These are phyloP conservation scores for Schizophyllum amplum DNA, from an alignment of 1,284 basidiomycete genomes.

Conservation along the genomic window DNA sequence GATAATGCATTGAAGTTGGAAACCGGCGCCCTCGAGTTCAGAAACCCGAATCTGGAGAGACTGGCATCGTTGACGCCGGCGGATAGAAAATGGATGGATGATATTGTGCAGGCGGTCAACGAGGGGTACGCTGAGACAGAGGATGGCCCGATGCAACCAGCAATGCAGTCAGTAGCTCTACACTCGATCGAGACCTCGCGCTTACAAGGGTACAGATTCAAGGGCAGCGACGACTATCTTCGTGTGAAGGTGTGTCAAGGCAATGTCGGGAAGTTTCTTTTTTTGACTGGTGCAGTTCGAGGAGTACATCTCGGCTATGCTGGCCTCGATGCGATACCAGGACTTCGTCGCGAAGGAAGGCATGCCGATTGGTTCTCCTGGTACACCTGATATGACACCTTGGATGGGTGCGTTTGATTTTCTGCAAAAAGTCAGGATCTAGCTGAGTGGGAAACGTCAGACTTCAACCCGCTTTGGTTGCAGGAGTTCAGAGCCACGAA, in stretches of 20 bases:
- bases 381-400: constrained; percentile 35
- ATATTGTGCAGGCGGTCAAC: constrained; percentile 74
- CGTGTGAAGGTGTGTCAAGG: constrained; percentile 61
- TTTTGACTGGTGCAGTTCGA: constrained; percentile 53
- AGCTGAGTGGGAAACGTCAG: constrained; percentile 30
- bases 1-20: constrained; percentile 53
- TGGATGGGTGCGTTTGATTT: background rate
- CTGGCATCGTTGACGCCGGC: constrained; percentile 81
- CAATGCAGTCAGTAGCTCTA: constrained; percentile 40
- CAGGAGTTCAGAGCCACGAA: constrained; percentile 77
- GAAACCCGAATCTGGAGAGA: constrained; percentile 75
- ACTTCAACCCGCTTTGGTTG: constrained; percentile 83
- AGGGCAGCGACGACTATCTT: constrained; percentile 92
- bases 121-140: constrained; percentile 55
- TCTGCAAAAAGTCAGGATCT: background rate
- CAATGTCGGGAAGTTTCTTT: background rate
- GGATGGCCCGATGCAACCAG: constrained; percentile 40
- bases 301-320: constrained; percentile 74
- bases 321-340: constrained; percentile 80
- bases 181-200: constrained; percentile 6
- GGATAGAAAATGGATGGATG: constrained; percentile 96
- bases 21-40: constrained; percentile 79
- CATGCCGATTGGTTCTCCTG: constrained; percentile 61
- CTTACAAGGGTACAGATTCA: constrained; percentile 46
- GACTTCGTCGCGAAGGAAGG: constrained; percentile 70